These are phyloP conservation scores for Ogataea paraovalis DNA, from an alignment of 805 yeast species.

Conservation along the genomic window DNA sequence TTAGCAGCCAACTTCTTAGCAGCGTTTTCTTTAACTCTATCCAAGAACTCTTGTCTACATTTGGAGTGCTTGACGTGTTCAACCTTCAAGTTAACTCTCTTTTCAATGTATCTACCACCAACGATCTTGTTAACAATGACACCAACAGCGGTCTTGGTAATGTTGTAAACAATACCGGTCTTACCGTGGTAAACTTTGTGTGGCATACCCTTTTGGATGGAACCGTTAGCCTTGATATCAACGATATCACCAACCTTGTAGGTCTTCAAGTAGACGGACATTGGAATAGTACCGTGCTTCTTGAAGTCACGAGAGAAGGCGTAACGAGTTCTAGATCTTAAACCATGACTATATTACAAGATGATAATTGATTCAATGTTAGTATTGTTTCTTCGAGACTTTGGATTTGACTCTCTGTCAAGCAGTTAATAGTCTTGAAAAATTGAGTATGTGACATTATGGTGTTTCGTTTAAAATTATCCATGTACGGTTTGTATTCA, in stretches of 20 bases:
- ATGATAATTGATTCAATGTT: slow-evolving; percentile 6
- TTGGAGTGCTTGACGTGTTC: slow-evolving; percentile 99
- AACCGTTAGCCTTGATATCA: slow-evolving; percentile 98
- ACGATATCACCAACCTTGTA: slow-evolving; percentile 99
- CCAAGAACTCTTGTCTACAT: slow-evolving; percentile 98
- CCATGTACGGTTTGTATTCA: too few relatives aligned
- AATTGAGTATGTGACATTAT: too few relatives aligned
- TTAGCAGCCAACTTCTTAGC: slow-evolving; percentile 91
- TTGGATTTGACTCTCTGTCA: too few relatives aligned
- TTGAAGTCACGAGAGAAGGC: slow-evolving; percentile 99
- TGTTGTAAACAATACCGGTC: slow-evolving; percentile 99
- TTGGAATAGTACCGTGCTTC: slow-evolving; percentile 90
- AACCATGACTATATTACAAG: slow-evolving; percentile 72
- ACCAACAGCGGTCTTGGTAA: slow-evolving; percentile 98
- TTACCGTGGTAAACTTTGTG: slow-evolving; percentile 99
- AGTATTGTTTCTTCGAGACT: slow-evolving; percentile 7
- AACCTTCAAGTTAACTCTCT: slow-evolving; percentile 97
- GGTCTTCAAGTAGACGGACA: slow-evolving; percentile 95
- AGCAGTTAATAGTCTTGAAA: too few relatives aligned
- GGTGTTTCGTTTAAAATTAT: too few relatives aligned
- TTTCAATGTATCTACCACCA: slow-evolving; percentile 98
- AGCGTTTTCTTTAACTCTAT: slow-evolving; percentile 97
- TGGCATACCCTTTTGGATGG: slow-evolving; percentile 99
- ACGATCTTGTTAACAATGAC: slow-evolving; percentile 97
- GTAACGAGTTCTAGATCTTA: slow-evolving; percentile 99